Conservation (phyloP, 768 basidiomycete species). For the Grammothele lineata region DNA sequence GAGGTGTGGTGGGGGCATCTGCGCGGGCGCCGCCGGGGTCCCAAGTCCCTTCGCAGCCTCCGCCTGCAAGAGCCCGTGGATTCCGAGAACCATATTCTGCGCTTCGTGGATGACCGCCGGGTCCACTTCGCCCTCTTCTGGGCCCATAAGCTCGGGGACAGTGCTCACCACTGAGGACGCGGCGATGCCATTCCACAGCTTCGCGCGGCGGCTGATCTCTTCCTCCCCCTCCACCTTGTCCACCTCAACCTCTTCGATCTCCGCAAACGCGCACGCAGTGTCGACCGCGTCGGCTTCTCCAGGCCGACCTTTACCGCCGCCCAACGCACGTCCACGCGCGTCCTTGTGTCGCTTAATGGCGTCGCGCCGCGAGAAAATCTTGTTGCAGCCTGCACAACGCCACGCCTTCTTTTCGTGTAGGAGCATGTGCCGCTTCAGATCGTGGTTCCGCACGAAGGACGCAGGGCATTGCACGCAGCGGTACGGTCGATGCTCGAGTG, state of each 20-base stretch:
- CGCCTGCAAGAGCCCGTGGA: conserved; percentile 53
- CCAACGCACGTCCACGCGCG: conserved; percentile 48
- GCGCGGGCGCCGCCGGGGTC: conserved; percentile 12
- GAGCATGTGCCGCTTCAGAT: conserved; percentile 72
- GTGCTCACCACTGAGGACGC: conserved; percentile 25
- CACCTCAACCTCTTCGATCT: conserved; percentile 53
- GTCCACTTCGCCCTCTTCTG: conserved; percentile 64
- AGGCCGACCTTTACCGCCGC: conserved; percentile 24
- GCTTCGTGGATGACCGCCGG: conserved; percentile 42
- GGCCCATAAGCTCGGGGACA: conserved; percentile 1
- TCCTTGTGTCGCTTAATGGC: conserved; percentile 78
- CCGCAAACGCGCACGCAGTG: conserved; percentile 46
- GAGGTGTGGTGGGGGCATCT: conserved; percentile 35
- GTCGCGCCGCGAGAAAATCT: conserved; percentile 72
- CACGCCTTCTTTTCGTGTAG: conserved; percentile 71
- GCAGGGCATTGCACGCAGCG: conserved; percentile 64
- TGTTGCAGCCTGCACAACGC: conserved; percentile 70
- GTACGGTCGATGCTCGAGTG: conserved; percentile 54
- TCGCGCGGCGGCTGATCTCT: conserved; percentile 47
- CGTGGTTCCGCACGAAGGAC: conserved; percentile 75
- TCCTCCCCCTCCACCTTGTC: conserved; percentile 41
- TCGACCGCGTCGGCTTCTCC: conserved; percentile 26
- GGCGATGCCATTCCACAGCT: conserved; percentile 62
- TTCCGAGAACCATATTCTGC: conserved; percentile 47
- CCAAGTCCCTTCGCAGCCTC: conserved; percentile 57